Base-by-base conservation (phyloP, 345 rosid species). In the Turnera subulata region DNA sequence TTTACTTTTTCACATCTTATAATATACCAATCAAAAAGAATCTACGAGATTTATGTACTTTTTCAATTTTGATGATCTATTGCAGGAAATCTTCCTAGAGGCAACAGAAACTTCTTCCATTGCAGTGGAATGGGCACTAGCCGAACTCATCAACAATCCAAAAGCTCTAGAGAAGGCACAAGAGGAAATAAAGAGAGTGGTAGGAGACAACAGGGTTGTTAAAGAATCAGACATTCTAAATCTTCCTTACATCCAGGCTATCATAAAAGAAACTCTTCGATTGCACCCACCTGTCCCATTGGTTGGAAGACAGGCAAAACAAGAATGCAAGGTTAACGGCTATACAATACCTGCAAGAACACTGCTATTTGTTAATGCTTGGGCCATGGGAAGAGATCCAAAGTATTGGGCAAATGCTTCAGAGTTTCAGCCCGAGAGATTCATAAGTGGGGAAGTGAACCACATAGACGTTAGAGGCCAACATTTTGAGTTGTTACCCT, bases 61-160 rank as follows among this genome's bases (percentile, higher is more conserved):
- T n/a, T n/a, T n/a, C n/a, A n/a, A n/a, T n/a, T n/a, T n/a, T n/a
- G n/a, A n/a, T n/a, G n/a, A n/a, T 13, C 5, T 11, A 0, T 23
- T 14, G 24, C 38, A 43, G 60, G 60, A 56, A 7, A 40, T 56
- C 37, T 56, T 56, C n/a, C 40, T 37, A 15, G 44, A 20, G 1
- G 60, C 49, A 3, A 56, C 60, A 40, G 49, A 33, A 4, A 56
- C 60, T 8, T 15, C 60, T 15, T 48, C 60, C 23, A 47, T 33
- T 1, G 37, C 44, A 56, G 23, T 56, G 16, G 48, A 56, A 56
- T 56, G 60, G 60, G 60, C 60, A 42, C 40, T 56, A 21, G 60
- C 50, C n/a, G 60, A 56, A 12, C 60, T 56, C 20, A 56, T 56
- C 22, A 56, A 56, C 50, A 13, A 43, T 56, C 49, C 37, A 42